Evolutionary conservation across 306 rosid species (phyloP), one percentile per base, ranked within the genome.

Genomic region (Mimosa bimucronata): DNA sequence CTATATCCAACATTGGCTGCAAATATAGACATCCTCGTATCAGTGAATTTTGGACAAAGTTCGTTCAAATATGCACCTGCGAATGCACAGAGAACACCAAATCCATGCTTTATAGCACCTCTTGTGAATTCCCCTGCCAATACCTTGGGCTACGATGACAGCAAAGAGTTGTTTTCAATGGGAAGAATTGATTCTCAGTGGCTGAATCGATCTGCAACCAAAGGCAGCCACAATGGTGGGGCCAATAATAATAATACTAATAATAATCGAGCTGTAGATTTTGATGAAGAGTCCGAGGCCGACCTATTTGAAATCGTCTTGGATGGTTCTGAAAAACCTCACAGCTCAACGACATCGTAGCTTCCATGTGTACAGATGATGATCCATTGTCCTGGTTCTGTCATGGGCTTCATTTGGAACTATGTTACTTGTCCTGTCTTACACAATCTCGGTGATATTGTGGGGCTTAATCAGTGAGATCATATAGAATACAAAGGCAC

Each of bases 131-230:
- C 87, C 50, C 83, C 85, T 9, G 85, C 60, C 52, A 86, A 80
- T 41, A 84, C 80, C 6, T 68, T 89, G 28, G 92, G 91, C 42
- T 90, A 89, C 71, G 98, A 95, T 73, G 99, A 93, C 67, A 93
- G 97, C 85, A 89, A 82, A 78, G 99, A 95, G 81, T 91, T 95
- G 5, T 95, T 95, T 86, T 95, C 99, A 31, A 91, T 93, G 99
- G 94, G 90, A 58, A 87, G 91, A 84, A 90, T 95, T 37, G 98
- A 95, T 73, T 85, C 98, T 67, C 96, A 89, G 77, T 88, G 96
- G 91, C 84, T 80, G 53, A 83, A 89, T 74, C 73, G 82, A 13
- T 21, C 85, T 5, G 30, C 88, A 62, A 62, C 82, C 21, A 91
- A 74, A 87, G 91, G 86, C 68, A 84, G 65, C 80, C 89, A 77